These are phyloP conservation scores for Vitis hybrid DNA, from an alignment of 177 flowering plant species.

Conservation along the genomic window DNA sequence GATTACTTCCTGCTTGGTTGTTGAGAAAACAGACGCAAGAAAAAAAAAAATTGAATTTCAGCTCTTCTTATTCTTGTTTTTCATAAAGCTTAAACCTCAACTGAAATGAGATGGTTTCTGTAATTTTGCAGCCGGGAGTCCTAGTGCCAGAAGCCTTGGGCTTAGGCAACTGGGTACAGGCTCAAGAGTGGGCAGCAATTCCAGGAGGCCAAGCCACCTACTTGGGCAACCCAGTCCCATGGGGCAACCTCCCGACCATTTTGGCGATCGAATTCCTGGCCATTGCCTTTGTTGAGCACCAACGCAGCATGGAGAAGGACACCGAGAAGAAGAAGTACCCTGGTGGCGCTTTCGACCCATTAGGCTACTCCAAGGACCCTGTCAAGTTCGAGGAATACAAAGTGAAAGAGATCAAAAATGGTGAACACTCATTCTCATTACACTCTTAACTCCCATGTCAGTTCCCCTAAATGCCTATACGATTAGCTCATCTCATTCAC, in stretches of 20 bases:
- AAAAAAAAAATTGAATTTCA: background rate
- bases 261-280: constrained; percentile 82
- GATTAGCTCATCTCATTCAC: too few species aligned
- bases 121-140: constrained; percentile 81
- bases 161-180: constrained; percentile 95
- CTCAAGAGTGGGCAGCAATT: constrained; percentile 95
- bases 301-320: constrained; percentile 96
- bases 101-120: background rate
- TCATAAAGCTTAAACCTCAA: too few species aligned
- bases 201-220: constrained; percentile 98
- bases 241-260: constrained; percentile 97
- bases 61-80: too few species aligned
- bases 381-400: constrained; percentile 78
- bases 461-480: background rate
- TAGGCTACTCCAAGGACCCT: constrained; percentile 98
- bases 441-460: background rate
- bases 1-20: background rate
- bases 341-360: constrained; percentile 94
- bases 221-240: constrained; percentile 94
- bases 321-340: constrained; percentile 97
- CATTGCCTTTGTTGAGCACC: constrained; percentile 93
- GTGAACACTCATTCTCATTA: constrained; percentile 27
- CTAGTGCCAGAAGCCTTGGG: constrained; percentile 97
- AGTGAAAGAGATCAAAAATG: constrained; percentile 92
- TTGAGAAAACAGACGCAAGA: background rate